Evolutionary conservation across 129 eudicot species (phyloP), one percentile per base, ranked within the genome.

Genomic region (Deinandra increscens): DNA sequence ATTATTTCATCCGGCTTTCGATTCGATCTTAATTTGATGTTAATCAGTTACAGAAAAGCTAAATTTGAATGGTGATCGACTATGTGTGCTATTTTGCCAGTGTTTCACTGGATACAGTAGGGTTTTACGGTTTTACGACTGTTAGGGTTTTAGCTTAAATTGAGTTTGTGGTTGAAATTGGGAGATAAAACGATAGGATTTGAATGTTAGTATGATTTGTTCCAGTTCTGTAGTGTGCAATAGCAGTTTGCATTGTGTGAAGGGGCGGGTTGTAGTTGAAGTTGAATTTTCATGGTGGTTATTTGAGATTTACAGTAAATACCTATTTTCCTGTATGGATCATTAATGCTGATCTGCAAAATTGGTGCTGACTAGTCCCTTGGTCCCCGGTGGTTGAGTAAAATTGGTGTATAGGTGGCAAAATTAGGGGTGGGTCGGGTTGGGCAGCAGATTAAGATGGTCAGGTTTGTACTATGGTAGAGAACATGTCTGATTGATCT

Each of bases 11-110:
- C 42, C 11, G 43, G 64, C 1, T n/a, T 60, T n/a, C 18, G 45
- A 36, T 60, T 60, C 22, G 66, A 60, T n/a, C 13, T 60, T 36
- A 7, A 15, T 60, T 60, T 33, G 46, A 60, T 60, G 66, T 60
- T 60, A 60, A 36, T 60, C 13, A 60, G 45, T 36, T 59, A 59
- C 65, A 60, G 14, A 9, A n/a, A 36, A 26, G 4, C n/a, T 60
- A n/a, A 15, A 38, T 9, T 39, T 68, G 44, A 45, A 12, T 29
- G 19, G 36, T 7, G 44, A 26, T 71, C 26, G 42, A 29, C 10
- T 19, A 38, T 5, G 44, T n/a, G 4, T 10, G 7, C 10, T 48
- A 8, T 14, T 68, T 17, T 18, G 33, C 18, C 48, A 50, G 62
- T 33, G 71, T 26, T 6, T 66, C 26, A 17, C 38, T 7, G 53